phyloP scores from a whole-genome alignment of 352 stramenopile genomes.

The Phytophthora syringae region DNA sequence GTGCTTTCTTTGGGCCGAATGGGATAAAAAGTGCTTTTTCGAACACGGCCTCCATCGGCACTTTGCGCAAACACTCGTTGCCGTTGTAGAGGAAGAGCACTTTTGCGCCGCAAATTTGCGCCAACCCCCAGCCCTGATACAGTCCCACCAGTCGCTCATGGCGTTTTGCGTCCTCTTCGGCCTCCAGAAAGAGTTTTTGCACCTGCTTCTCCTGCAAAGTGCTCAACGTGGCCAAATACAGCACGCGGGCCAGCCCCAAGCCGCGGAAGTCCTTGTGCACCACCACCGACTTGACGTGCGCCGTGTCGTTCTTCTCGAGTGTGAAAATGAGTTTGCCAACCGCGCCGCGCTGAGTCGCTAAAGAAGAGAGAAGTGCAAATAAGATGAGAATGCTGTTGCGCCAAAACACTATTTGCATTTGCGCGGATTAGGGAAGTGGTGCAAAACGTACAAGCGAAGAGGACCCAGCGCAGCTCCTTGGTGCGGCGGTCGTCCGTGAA shows the following conservation, averaged over 20 bases:
- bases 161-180: slow-evolving; percentile 70
- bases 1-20: slow-evolving; percentile 48
- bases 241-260: slow-evolving; percentile 72
- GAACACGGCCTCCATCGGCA: slow-evolving; percentile 70
- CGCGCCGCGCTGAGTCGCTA: slow-evolving; percentile 58
- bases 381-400: slow-evolving; percentile 1
- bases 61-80: slow-evolving; percentile 85
- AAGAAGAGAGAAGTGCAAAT: neutral
- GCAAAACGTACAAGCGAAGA: slow-evolving; percentile 63
- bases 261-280: slow-evolving; percentile 75
- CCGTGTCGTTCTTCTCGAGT: slow-evolving; percentile 55
- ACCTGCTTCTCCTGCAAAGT: slow-evolving; percentile 69
- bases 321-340: slow-evolving; percentile 88
- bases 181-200: slow-evolving; percentile 59
- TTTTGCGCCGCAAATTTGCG: slow-evolving; percentile 56
- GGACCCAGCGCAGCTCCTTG: slow-evolving; percentile 84
- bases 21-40: slow-evolving; percentile 50
- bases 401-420: neutral
- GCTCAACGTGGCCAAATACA: slow-evolving; percentile 76
- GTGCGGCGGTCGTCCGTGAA: slow-evolving; percentile 70
- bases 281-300: slow-evolving; percentile 82
- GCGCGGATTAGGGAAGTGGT: neutral
- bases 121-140: slow-evolving; percentile 79
- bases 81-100: slow-evolving; percentile 87
- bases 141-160: slow-evolving; percentile 70